phyloP scores from a whole-genome alignment of 306 rosid species.

The Malus asiatica region DNA sequence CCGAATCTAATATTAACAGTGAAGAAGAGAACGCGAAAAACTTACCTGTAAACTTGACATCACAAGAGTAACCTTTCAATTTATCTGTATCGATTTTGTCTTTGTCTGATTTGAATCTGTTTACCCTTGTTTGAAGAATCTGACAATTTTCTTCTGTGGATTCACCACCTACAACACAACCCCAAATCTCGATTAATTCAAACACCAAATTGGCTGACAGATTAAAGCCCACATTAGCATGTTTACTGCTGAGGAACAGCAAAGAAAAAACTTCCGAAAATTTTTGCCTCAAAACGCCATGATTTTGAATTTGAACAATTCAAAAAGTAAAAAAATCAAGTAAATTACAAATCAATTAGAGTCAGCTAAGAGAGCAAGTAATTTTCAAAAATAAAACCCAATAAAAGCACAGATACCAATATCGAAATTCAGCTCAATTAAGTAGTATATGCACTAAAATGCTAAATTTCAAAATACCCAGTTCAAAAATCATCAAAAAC shows the following conservation, averaged over 20 bases:
- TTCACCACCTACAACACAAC: conserved; percentile 67
- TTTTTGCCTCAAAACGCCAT: background rate
- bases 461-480: background rate
- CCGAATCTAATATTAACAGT: background rate
- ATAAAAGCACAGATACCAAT: background rate
- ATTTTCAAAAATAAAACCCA: no score
- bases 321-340: background rate
- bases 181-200: conserved; percentile 5
- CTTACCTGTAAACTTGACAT: conserved; percentile 64
- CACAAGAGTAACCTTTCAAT: conserved; percentile 54
- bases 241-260: background rate
- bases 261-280: background rate
- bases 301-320: background rate
- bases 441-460: background rate
- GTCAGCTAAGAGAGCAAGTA: no score
- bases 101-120: conserved; percentile 74
- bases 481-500: background rate
- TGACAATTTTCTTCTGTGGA: conserved; percentile 76
- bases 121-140: conserved; percentile 92
- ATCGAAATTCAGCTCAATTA: conserved; percentile 1
- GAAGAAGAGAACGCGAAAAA: background rate
- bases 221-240: background rate
- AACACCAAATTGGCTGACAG: background rate
- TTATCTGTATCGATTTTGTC: conserved; percentile 46
- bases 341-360: background rate